phyloP scores from a whole-genome alignment of 257 asterid genomes.

The Verbascum thapsus region DNA sequence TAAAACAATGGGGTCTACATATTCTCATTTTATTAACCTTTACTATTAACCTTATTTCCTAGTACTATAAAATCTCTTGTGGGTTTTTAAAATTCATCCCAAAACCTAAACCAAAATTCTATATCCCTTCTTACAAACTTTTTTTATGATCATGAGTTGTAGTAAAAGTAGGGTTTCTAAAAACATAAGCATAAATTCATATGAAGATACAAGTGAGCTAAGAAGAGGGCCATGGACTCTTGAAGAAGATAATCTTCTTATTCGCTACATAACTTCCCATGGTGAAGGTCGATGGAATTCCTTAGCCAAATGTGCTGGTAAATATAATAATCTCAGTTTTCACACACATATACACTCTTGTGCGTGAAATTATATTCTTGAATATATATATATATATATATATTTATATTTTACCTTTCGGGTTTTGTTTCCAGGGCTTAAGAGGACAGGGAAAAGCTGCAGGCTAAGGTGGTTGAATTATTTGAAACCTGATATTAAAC shows the following conservation, averaged over 20 bases:
- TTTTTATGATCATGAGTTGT: slow-evolving; percentile 37
- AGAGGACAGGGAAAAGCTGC: slow-evolving; percentile 89
- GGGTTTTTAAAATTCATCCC: slow-evolving; percentile 32
- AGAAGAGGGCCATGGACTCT: slow-evolving; percentile 93
- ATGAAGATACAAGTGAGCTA: slow-evolving; percentile 45
- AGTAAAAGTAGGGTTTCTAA: slow-evolving; percentile 14
- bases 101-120: not conserved
- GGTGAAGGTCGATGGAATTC: slow-evolving; percentile 92
- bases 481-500: slow-evolving; percentile 78
- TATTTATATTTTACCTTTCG: no score
- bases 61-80: slow-evolving; percentile 46
- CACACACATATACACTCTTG: not conserved
- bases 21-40: not conserved
- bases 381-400: not conserved
- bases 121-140: not conserved
- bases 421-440: slow-evolving; percentile 51
- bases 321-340: not conserved
- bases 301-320: slow-evolving; percentile 73
- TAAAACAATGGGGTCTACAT: slow-evolving; percentile 27
- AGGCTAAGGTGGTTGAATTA: slow-evolving; percentile 88
- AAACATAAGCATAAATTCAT: slow-evolving; percentile 11
- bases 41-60: slow-evolving; percentile 26
- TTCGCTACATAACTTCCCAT: slow-evolving; percentile 49
- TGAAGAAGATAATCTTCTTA: slow-evolving; percentile 86
- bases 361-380: no score